Conservation (phyloP, 2,329 filamentous ascomycete genomes). For the Blastomyces gilchristii region DNA sequence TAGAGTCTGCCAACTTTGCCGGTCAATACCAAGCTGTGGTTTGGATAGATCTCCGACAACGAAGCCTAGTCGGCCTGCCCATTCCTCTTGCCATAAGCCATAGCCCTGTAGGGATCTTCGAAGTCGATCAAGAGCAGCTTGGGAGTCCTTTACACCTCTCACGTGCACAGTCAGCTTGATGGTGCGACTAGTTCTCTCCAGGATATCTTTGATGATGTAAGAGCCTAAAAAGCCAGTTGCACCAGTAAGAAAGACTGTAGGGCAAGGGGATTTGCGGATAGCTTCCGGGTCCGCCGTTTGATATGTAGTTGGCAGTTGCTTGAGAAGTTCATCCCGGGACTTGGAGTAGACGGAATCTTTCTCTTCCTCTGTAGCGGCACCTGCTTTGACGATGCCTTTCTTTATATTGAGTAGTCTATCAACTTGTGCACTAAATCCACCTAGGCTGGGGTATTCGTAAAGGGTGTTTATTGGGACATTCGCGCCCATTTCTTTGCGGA, state of each 20-base stretch:
- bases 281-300: conserved; percentile 20
- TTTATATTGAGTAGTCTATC: conserved; percentile 42
- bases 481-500: conserved; percentile 34
- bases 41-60: conserved; percentile 66
- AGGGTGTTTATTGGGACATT: conserved; percentile 19
- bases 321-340: conserved; percentile 40
- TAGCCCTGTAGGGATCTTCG: conserved; percentile 61
- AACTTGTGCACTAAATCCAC: conserved; percentile 43
- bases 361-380: conserved; percentile 39
- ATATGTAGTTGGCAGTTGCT: conserved; percentile 40
- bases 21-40: conserved; percentile 61
- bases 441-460: conserved; percentile 26
- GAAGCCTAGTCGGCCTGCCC: conserved; percentile 48
- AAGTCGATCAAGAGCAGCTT: conserved; percentile 55
- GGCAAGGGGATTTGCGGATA: conserved; percentile 19
- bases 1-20: conserved; percentile 55
- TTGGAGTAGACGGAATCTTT: conserved; percentile 44
- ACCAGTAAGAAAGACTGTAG: conserved; percentile 72
- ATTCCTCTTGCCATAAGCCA: conserved; percentile 60
- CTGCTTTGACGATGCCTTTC: conserved; percentile 26
- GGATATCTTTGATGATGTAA: conserved; percentile 65
- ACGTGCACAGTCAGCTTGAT: conserved; percentile 65
- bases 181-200: conserved; percentile 48
- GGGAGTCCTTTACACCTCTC: conserved; percentile 51
- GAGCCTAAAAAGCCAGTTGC: conserved; percentile 83